Evolutionary conservation across 768 basidiomycete genomes (phyloP).

Genomic region (Lactifluus rugatus): DNA sequence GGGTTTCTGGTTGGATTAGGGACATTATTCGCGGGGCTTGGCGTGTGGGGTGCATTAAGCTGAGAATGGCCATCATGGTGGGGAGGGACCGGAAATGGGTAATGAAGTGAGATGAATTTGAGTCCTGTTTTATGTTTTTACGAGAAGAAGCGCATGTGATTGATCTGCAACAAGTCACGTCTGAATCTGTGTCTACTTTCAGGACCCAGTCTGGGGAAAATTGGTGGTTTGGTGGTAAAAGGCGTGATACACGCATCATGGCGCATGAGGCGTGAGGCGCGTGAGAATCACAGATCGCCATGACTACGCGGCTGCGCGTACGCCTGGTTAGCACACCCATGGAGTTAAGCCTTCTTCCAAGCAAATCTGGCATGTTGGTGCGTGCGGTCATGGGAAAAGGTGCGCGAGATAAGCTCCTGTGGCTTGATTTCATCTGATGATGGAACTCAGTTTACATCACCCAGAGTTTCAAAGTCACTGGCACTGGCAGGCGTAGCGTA

Average conservation of each 20-base stretch:
- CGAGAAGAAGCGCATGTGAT: not conserved
- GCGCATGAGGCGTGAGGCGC: no score
- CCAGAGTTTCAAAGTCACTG: not conserved
- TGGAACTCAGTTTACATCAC: not conserved
- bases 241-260: not conserved
- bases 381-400: slow-evolving; percentile 9
- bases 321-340: not conserved
- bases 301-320: not conserved
- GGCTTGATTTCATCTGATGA: slow-evolving; percentile 3
- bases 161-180: not conserved
- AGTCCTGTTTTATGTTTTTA: not conserved
- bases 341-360: not conserved
- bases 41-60: slow-evolving; percentile 59
- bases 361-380: no score
- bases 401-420: slow-evolving; percentile 1
- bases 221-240: not conserved
- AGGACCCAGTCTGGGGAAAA: not conserved
- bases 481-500: not conserved
- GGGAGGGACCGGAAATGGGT: not conserved
- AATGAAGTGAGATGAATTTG: not conserved
- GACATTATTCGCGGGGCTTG: slow-evolving; percentile 62
- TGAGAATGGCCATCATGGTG: slow-evolving; percentile 18
- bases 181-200: not conserved
- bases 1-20: slow-evolving; percentile 57
- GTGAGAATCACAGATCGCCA: not conserved